Conservation (phyloP, 2,329 filamentous ascomycete genomes). For the Xylaria sp. region DNA sequence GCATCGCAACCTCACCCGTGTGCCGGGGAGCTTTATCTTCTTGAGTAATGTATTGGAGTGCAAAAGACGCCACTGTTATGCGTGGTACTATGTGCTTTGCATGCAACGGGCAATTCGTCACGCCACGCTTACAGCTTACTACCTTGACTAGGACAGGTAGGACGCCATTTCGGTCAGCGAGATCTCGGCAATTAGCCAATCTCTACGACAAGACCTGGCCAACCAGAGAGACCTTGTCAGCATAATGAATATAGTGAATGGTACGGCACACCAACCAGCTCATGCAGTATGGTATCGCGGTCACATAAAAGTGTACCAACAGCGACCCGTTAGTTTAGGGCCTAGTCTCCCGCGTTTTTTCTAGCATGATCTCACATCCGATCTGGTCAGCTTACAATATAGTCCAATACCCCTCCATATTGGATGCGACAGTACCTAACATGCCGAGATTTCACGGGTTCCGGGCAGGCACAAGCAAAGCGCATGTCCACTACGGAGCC, state of each 20-base stretch:
- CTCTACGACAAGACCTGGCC: background rate
- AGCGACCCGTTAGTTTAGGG: background rate
- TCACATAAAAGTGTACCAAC: background rate
- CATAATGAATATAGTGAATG: conserved; percentile 3
- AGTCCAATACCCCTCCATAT: background rate
- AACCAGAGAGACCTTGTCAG: background rate
- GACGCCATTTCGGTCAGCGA: conserved; percentile 8
- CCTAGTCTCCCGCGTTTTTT: background rate
- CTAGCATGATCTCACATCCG: background rate
- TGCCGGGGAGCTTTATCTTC: background rate
- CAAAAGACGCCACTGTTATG: too few species aligned
- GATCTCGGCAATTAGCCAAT: conserved; percentile 8
- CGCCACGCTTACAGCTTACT: conserved; percentile 5
- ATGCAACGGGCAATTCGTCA: conserved; percentile 1
- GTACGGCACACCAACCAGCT: background rate
- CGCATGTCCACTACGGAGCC: background rate
- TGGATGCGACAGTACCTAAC: background rate
- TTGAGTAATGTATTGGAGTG: too few species aligned
- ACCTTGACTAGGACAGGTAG: background rate
- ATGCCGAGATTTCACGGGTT: conserved; percentile 7
- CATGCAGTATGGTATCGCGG: background rate
- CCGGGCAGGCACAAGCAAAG: conserved; percentile 5
- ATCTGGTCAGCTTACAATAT: background rate
- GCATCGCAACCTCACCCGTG: background rate
- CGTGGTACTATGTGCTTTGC: background rate